Evolutionary conservation across 108 stramenopile genomes (phyloP), one percentile per base, ranked within the genome.

Genomic region (Schizochytrium sp.): DNA sequence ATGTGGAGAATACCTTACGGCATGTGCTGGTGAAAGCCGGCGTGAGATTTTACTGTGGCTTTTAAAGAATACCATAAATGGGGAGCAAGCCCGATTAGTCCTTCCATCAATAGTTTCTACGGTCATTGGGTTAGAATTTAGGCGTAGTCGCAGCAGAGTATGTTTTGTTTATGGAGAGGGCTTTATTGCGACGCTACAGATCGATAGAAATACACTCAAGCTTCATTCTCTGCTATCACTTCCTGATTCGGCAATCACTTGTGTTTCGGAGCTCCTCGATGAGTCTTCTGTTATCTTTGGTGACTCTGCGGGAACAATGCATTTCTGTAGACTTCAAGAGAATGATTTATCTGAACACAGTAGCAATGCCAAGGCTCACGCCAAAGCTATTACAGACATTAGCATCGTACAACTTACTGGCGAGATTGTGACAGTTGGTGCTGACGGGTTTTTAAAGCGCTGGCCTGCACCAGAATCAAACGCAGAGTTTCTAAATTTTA

Each of bases 401-500:
- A 38, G 28, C 40, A 44, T 44, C 42, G 2, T 69, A 44, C 42
- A 8, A 7, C 15, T 7, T 0, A 69, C 64, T 0, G 44, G 28
- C 1, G 64, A 49, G 45, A 5, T 83, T 13, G 76, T 83, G 47
- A 83, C 50, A n/a, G 76, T 53, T 2, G 47, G 50, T 5, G 76
- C 76, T 10, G 76, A 83, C 28, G 76, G 50, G 5, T 83, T 83
- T 40, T 15, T 83, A 47, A 83, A 83, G 53, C 50, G 49, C 0
- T 83, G 76, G 76, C 17, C 17, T 60, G 59, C n/a, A 17, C 19
- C 59, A n/a, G 15, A 55, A 49, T 10, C 38, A 47, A 46, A 13
- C 76, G 64, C 64, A 15, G 7, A 7, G 19, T 12, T 15, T 12
- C 19, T 28, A 28, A 28, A 28, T 28, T 28, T 28, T 10, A 10